Conservation (phyloP, 2,329 filamentous ascomycete species). For the Epichloe hybrida region DNA sequence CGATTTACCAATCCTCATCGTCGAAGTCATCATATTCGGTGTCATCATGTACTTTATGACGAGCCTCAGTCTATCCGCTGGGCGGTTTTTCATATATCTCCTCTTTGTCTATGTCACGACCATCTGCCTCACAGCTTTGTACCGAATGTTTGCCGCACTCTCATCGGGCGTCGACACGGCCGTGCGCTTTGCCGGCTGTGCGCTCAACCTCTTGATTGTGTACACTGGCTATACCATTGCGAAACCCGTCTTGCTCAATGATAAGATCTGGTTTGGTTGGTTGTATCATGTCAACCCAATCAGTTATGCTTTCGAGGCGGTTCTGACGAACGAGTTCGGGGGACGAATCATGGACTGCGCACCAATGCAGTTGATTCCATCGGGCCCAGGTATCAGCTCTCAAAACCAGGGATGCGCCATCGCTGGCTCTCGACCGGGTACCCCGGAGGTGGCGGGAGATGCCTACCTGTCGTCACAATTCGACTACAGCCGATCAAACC, state of each 20-base stretch:
- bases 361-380: slow-evolving; percentile 30
- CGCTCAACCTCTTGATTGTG: slow-evolving; percentile 36
- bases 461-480: slow-evolving; percentile 38
- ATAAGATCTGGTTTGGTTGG: slow-evolving; percentile 52
- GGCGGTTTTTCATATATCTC: slow-evolving; percentile 32
- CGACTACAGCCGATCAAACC: slow-evolving; percentile 38
- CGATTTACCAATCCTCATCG: slow-evolving; percentile 31
- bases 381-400: slow-evolving; percentile 25
- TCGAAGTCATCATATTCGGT: slow-evolving; percentile 20
- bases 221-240: slow-evolving; percentile 37
- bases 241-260: slow-evolving; percentile 36
- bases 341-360: slow-evolving; percentile 31
- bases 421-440: slow-evolving; percentile 33
- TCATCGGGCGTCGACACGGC: slow-evolving; percentile 4
- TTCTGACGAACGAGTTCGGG: slow-evolving; percentile 55
- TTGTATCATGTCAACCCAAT: slow-evolving; percentile 54
- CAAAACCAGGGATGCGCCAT: slow-evolving; percentile 36
- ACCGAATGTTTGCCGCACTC: slow-evolving; percentile 22
- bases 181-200: slow-evolving; percentile 31
- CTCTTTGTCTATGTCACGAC: slow-evolving; percentile 37
- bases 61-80: slow-evolving; percentile 23
- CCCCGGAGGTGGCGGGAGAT: slow-evolving; percentile 33
- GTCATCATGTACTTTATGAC: slow-evolving; percentile 33
- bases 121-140: slow-evolving; percentile 52
- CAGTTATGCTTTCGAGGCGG: slow-evolving; percentile 50